Base-by-base conservation (phyloP, 2,329 filamentous ascomycete genomes). In the Fusarium nodosum region DNA sequence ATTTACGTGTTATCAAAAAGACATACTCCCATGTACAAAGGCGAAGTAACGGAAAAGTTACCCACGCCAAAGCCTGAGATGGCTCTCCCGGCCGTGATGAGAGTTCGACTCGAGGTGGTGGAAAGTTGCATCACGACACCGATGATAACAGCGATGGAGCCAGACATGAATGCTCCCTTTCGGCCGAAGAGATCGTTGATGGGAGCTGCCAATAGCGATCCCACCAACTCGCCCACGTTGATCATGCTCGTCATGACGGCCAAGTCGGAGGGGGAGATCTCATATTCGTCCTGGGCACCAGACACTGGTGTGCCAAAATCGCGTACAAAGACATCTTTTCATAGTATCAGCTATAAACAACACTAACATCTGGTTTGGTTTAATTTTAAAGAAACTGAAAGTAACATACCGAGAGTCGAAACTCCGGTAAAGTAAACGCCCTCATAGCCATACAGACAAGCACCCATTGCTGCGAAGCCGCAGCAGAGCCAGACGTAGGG, bases 211-310 rank as follows among this genome's bases (percentile, higher is more conserved):
- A 64, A 28, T 6, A 81, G 60, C 7, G 79, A 79, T 16, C 79
- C 79, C 20, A 77, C 66, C 26, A 81, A 68, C 55, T 81, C 79
- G 50, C 79, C 79, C 24, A 81, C 74, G 56, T 81, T 79, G 68
- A 81, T 81, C 72, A 79, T 77, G 57, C 78, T 80, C 16, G 77
- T 78, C 77, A 78, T 80, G 69, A 74, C 38, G 16, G 72, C 65
- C 36, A 74, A 38, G 7, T 57, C 65, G 10, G 60, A 56, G 3
- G 78, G 68, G 2, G 69, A 62, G 39, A 79, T 77, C 20, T 68
- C 44, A 57, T 76, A 78, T 11, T 63, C 65, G 41, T 76, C 78
- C 42, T 79, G 62, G 5, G 56, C 46, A 48, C 71, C n/a, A 22
- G 48, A 22, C 12, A 52, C 66, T 11, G 58, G 64, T 16, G 69